Evolutionary conservation across 2,329 filamentous ascomycete genomes (phyloP).

Genomic region (Aspergillus fijiensis): DNA sequence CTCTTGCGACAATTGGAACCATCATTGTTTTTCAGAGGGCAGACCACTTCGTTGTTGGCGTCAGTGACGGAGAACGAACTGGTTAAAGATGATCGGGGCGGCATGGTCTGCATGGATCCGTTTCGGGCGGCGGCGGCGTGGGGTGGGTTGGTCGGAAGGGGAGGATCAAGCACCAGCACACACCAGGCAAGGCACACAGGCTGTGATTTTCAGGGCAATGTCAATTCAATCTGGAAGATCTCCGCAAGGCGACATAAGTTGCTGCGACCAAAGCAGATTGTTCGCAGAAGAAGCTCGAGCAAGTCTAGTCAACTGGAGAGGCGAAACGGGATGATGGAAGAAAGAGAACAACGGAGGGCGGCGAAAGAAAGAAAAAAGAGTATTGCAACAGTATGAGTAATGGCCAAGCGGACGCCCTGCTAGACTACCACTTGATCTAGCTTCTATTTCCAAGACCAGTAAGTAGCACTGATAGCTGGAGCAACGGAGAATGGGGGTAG

Average conservation of each 20-base stretch:
- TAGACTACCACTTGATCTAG: background rate
- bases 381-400: conserved; percentile 9
- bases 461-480: background rate
- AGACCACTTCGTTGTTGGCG: conserved; percentile 93
- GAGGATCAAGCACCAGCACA: conserved; percentile 11
- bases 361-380: background rate
- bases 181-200: conserved; percentile 3
- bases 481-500: background rate
- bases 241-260: conserved; percentile 18
- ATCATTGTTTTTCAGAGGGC: conserved; percentile 93
- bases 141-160: conserved; percentile 9
- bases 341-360: conserved; percentile 3
- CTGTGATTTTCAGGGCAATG: conserved; percentile 8
- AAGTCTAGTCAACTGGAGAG: background rate
- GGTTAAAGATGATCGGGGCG: conserved; percentile 80
- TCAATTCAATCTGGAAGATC: conserved; percentile 16
- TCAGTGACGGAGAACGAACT: conserved; percentile 90
- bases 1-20: conserved; percentile 95
- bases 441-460: background rate
- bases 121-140: conserved; percentile 21
- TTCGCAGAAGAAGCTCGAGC: background rate
- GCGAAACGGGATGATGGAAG: background rate
- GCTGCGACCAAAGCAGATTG: background rate
- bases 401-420: background rate
- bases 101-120: conserved; percentile 65